Conservation (phyloP, 2,329 filamentous ascomycete genomes). For the Xylariaceae sp. region DNA sequence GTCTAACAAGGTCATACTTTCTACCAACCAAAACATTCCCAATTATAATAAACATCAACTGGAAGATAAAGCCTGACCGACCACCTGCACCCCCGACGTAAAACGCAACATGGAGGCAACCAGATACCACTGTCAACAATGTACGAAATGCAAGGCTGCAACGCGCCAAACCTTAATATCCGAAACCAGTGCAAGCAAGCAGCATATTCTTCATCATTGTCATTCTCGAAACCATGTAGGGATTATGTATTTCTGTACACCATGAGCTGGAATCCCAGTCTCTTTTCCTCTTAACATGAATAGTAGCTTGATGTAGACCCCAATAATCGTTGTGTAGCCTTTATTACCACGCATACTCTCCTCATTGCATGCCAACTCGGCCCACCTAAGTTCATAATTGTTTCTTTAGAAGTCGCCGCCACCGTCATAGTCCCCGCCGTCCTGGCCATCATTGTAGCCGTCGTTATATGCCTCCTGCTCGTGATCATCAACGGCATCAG, state of each 20-base stretch:
- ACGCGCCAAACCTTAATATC: too few species aligned
- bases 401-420: conserved; percentile 49
- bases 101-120: too few species aligned
- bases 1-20: too few species aligned
- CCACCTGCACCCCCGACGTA: too few species aligned
- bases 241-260: neutral
- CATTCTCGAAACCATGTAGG: neutral
- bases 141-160: too few species aligned
- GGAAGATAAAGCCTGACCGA: too few species aligned
- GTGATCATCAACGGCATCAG: conserved; percentile 68
- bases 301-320: neutral
- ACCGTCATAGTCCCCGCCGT: conserved; percentile 44
- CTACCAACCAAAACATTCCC: too few species aligned
- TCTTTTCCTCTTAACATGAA: neutral
- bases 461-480: conserved; percentile 65
- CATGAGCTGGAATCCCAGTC: neutral
- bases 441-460: conserved; percentile 52
- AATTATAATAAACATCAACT: too few species aligned
- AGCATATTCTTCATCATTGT: neutral
- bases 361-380: too few species aligned
- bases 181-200: neutral
- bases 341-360: neutral
- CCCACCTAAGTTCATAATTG: neutral
- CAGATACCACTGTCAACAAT: too few species aligned
- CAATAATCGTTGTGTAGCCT: neutral